These are phyloP conservation scores for Pelargonium cotyledonis DNA, from an alignment of 441 rosid species.

Conservation along the genomic window DNA sequence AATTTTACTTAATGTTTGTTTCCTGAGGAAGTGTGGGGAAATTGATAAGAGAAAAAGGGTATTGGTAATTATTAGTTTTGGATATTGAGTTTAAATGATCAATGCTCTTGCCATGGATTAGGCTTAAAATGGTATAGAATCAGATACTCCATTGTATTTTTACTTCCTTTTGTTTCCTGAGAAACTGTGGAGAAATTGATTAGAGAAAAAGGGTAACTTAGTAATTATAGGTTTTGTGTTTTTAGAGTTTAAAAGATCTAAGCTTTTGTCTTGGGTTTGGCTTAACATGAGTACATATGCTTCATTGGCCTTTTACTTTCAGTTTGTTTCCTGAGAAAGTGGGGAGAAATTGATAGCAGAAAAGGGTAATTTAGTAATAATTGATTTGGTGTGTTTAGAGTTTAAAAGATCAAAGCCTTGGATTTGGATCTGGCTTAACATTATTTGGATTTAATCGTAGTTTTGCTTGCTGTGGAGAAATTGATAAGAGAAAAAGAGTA, in stretches of 20 bases:
- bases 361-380: too few species aligned
- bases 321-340: too few species aligned
- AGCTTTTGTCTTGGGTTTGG: background rate
- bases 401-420: too few species aligned
- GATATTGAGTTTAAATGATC: background rate
- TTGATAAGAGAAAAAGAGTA: too few species aligned
- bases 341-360: too few species aligned
- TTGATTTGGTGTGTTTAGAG: too few species aligned
- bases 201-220: background rate
- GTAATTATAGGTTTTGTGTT: background rate
- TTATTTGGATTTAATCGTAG: too few species aligned
- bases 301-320: too few species aligned
- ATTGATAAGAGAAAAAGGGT: background rate
- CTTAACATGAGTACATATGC: background rate
- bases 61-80: background rate
- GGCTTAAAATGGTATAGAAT: too few species aligned
- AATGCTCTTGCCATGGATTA: background rate
- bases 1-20: background rate
- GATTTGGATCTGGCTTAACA: too few species aligned
- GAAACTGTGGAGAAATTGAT: background rate
- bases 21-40: background rate
- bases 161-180: slow-evolving; percentile 1
- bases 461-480: too few species aligned
- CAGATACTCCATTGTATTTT: background rate
- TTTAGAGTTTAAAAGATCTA: background rate